Evolutionary conservation across 768 basidiomycete genomes (phyloP).

Genomic region (Termitomyces sp.): DNA sequence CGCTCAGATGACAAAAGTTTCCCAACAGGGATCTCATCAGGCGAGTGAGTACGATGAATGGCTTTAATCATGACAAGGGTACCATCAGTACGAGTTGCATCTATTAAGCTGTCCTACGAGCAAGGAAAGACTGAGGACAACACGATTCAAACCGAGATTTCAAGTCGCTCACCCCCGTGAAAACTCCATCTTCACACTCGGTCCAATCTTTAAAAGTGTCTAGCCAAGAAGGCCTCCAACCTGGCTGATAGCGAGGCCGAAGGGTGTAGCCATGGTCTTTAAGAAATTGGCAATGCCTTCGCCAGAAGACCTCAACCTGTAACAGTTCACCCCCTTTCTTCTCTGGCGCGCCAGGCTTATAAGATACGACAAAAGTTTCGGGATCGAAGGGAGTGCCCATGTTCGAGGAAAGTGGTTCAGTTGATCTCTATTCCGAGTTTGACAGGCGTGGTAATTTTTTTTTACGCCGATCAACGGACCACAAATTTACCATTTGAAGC

Average conservation of each 20-base stretch:
- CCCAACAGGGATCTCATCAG: too few species aligned
- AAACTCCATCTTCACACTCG: constrained; percentile 9
- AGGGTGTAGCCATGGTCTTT: constrained; percentile 10
- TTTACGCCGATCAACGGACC: background rate
- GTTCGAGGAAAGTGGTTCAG: background rate
- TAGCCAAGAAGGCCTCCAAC: constrained; percentile 10
- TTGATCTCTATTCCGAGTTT: background rate
- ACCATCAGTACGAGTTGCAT: constrained; percentile 3
- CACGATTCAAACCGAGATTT: background rate
- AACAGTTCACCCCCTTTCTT: background rate
- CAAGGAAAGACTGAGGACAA: background rate
- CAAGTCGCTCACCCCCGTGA: background rate
- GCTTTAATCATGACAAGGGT: constrained; percentile 6
- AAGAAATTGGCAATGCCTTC: constrained; percentile 7
- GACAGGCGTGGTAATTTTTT: background rate
- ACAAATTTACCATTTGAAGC: too few species aligned
- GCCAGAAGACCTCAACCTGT: background rate
- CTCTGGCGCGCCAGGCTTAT: background rate
- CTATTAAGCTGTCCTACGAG: background rate
- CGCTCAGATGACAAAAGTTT: background rate
- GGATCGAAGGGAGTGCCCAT: background rate
- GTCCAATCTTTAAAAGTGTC: constrained; percentile 5
- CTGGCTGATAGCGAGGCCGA: constrained; percentile 7
- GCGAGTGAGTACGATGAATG: background rate
- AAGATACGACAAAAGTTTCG: background rate